Evolutionary conservation across 306 rosid genomes (phyloP).

Genomic region (Casuarina equisetifolia): DNA sequence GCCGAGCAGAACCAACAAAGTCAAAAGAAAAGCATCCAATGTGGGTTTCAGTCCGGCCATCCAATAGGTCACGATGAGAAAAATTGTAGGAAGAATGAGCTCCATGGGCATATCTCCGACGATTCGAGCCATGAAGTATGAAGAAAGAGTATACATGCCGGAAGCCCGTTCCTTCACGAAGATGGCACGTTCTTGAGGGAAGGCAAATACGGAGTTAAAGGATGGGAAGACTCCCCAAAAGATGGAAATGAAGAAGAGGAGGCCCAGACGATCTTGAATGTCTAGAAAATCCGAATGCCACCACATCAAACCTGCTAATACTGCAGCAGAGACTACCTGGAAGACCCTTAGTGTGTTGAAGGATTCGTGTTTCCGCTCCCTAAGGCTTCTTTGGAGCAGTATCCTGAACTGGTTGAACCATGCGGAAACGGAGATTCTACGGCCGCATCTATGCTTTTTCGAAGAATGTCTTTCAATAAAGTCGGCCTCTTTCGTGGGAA

Average conservation of each 20-base stretch:
- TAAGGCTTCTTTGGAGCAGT: conserved; percentile 81
- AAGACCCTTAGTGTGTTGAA: conserved; percentile 68
- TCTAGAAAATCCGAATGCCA: conserved; percentile 74
- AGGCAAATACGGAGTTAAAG: conserved; percentile 76
- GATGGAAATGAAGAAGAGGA: conserved; percentile 87
- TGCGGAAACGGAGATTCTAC: conserved; percentile 34
- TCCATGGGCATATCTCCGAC: conserved; percentile 92
- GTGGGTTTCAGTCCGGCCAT: conserved; percentile 78
- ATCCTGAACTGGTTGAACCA: conserved; percentile 75
- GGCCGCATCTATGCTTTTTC: conserved; percentile 22
- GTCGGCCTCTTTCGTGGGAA: conserved; percentile 29
- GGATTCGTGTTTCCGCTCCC: conserved; percentile 80
- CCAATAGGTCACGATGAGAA: conserved; percentile 67
- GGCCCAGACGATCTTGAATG: conserved; percentile 83
- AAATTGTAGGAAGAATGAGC: conserved; percentile 80
- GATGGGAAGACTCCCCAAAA: conserved; percentile 96
- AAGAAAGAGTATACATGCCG: conserved; percentile 78
- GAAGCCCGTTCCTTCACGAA: conserved; percentile 77
- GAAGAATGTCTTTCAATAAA: conserved; percentile 25
- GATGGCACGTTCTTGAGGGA: conserved; percentile 88
- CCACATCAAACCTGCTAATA: conserved; percentile 88
- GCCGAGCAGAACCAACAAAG: conserved; percentile 56
- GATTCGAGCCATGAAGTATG: conserved; percentile 79
- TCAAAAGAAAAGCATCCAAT: conserved; percentile 51
- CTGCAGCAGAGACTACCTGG: conserved; percentile 71